Base-by-base conservation (phyloP, 139 green algal genomes). In the Picochlorum sp. region DNA sequence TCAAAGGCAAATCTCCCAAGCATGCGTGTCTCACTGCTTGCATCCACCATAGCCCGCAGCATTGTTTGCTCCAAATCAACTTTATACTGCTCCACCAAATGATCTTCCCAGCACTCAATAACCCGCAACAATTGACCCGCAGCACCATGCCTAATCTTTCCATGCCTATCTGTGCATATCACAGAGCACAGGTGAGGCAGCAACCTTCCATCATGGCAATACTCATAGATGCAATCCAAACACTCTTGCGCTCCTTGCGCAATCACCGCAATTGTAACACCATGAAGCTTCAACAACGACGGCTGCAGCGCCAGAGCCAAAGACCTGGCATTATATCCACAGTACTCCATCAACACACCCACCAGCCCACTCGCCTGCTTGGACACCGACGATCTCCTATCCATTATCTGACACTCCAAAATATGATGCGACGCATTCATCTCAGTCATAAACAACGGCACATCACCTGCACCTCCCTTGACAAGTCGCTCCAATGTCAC, bases 221-320 rank as follows among this genome's bases (percentile, higher is more conserved):
- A 57, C 4, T 45, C 49, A 51, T 91, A 47, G 21, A 93, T 58
- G 7, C 47, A 60, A 3, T 56, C 61, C 13, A 74, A 50, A 26
- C 79, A 81, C 26, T 49, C 30, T 34, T 88, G 76, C 16, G 83
- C 79, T 0, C 71, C 69, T 21, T 95, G 86, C 1, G 85, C 45
- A 15, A 77, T 65, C 13, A 77, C 57, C 41, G 89, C 80, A 21
- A 94, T 84, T 4, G 84, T 86, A 71, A 95, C 91, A 38, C 86
- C 77, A 6, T 85, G 51, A 26, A 85, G 70, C 57, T 83, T 87
- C 66, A 94, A 85, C 16, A 95, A 50, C 18, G 75, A 69, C 0
- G 77, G 74, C 24, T 92, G 54, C 50, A 88, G 75, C 14, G 71
- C 28, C 11, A 76, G 13, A 10, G 79, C 79, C 10, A 77, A 66